Evolutionary conservation across 352 stramenopile genomes (phyloP).

Genomic region (Aphanomyces astaci): DNA sequence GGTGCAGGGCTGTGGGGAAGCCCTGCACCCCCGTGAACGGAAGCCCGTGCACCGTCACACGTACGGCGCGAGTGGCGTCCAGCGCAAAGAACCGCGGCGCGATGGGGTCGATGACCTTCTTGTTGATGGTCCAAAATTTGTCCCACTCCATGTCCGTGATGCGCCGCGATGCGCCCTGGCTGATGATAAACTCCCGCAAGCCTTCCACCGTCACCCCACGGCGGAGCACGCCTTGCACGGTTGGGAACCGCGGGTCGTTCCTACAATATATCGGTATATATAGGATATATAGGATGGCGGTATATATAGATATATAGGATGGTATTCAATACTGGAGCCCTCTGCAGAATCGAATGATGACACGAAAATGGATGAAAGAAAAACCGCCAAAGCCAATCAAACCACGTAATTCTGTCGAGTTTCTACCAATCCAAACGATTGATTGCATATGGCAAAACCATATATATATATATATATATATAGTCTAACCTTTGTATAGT

Average conservation of each 20-base stretch:
- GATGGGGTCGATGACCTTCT: conserved; percentile 95
- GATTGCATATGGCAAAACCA: too few species aligned
- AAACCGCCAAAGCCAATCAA: too few species aligned
- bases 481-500: too few species aligned
- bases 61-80: conserved; percentile 80
- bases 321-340: too few species aligned
- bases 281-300: too few species aligned
- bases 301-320: too few species aligned
- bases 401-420: too few species aligned
- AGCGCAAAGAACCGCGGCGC: conserved; percentile 96
- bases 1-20: conserved; percentile 59
- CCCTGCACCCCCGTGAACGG: conserved; percentile 45
- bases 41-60: conserved; percentile 83
- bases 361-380: too few species aligned
- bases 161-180: conserved; percentile 92
- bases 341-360: too few species aligned
- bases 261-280: too few species aligned
- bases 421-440: too few species aligned
- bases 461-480: too few species aligned
- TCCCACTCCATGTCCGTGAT: conserved; percentile 99
- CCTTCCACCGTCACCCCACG: conserved; percentile 93
- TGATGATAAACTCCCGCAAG: conserved; percentile 96
- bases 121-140: conserved; percentile 99
- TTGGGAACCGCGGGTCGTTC: conserved; percentile 96
- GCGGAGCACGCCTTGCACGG: conserved; percentile 93